A percentile compares a stretch with the other conserved stretches of the same genome.
Evolutionary conservation across 495 filamentous ascomycete species (phyloP).

Genomic region (Neurospora sp.): DNA sequence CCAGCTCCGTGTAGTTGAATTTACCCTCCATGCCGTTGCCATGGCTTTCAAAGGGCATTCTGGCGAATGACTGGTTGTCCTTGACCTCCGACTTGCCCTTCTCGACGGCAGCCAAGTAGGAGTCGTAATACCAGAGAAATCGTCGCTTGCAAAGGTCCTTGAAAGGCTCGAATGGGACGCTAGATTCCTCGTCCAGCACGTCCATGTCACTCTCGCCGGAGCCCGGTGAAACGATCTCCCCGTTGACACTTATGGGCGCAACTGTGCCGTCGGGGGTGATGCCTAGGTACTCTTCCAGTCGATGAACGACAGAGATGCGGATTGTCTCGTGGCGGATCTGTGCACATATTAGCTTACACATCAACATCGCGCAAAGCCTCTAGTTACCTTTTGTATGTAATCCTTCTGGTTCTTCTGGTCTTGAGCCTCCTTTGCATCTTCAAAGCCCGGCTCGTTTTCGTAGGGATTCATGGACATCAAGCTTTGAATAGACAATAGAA

Average conservation of each 20-base stretch:
- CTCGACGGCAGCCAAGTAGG: conserved; percentile 63
- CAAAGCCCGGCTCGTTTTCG: conserved; percentile 92
- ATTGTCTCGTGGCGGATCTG: conserved; percentile 90
- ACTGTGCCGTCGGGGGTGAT: conserved; percentile 45
- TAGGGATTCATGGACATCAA: conserved; percentile 91
- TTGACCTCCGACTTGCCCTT: conserved; percentile 48
- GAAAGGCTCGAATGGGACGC: conserved; percentile 63
- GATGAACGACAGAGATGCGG: conserved; percentile 74
- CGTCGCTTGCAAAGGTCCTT: conserved; percentile 82
- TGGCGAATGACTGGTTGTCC: conserved; percentile 51
- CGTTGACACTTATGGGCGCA: conserved; percentile 22
- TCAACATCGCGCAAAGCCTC: not conserved
- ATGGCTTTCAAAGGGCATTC: conserved; percentile 74
- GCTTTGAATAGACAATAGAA: conserved; percentile 91
- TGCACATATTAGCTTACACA: conserved; percentile 2
- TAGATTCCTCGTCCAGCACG: conserved; percentile 40
- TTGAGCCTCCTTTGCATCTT: conserved; percentile 52
- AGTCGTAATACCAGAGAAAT: conserved; percentile 93
- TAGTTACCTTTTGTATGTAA: conserved; percentile 78
- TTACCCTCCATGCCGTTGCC: conserved; percentile 80
- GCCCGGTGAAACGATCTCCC: conserved; percentile 32
- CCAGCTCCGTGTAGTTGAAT: conserved; percentile 73
- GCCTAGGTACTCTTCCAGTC: conserved; percentile 68
- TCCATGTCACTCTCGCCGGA: conserved; percentile 35
- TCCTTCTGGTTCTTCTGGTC: conserved; percentile 66